phyloP scores from a whole-genome alignment of 331 rosid species.

The Prunus yedoensis region DNA sequence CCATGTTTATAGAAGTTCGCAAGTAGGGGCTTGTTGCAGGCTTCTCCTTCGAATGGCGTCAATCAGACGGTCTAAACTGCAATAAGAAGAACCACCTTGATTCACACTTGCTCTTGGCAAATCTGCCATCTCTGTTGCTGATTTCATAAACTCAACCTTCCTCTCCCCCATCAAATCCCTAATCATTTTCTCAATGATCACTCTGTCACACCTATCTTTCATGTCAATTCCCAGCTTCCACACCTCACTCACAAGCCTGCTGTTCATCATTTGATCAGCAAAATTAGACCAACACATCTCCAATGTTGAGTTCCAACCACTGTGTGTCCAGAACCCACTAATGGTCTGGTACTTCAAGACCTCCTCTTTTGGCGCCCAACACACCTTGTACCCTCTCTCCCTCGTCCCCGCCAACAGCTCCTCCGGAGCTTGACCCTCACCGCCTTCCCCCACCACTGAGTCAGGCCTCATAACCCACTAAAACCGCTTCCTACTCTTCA shows the following conservation, averaged over 20 bases:
- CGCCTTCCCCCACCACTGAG: background rate
- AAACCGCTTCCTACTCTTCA: constrained; percentile 42
- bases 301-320: constrained; percentile 39
- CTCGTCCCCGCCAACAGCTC: constrained; percentile 16
- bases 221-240: constrained; percentile 36
- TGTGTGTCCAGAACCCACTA: constrained; percentile 40
- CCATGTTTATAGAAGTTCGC: no score
- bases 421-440: background rate
- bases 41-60: background rate
- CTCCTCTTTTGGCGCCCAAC: constrained; percentile 41
- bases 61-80: constrained; percentile 19
- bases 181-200: constrained; percentile 19
- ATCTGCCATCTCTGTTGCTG: constrained; percentile 21
- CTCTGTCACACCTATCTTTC: constrained; percentile 2
- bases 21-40: no score
- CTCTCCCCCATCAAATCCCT: constrained; percentile 32
- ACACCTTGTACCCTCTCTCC: constrained; percentile 25
- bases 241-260: constrained; percentile 36
- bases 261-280: constrained; percentile 32
- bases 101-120: constrained; percentile 18
- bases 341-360: constrained; percentile 35
- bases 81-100: constrained; percentile 28
- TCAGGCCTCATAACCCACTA: constrained; percentile 51
- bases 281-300: constrained; percentile 38
- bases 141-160: constrained; percentile 25